A percentile compares a stretch with the other conserved stretches of the same genome.
These are phyloP conservation scores for Micromonas commoda DNA, from an alignment of 139 green algal species.

Conservation along the genomic window DNA sequence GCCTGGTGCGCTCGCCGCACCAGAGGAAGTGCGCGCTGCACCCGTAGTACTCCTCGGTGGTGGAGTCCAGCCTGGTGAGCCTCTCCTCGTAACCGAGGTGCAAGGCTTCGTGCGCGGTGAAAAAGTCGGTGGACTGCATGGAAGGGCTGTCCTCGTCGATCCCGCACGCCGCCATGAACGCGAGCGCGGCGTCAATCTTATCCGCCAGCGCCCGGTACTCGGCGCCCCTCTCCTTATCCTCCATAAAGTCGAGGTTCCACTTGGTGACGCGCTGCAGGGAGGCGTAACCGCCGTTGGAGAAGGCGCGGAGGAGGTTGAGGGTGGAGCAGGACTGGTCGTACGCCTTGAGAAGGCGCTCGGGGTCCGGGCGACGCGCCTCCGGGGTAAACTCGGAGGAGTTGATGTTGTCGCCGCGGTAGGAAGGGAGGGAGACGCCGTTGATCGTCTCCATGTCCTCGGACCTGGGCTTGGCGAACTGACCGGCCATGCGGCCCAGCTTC, in stretches of 20 bases:
- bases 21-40: slow-evolving; percentile 96
- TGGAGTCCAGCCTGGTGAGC: slow-evolving; percentile 84
- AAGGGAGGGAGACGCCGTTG: slow-evolving; percentile 67
- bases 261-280: slow-evolving; percentile 76
- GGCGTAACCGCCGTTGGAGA: slow-evolving; percentile 91
- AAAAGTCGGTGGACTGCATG: slow-evolving; percentile 96
- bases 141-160: slow-evolving; percentile 59
- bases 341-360: slow-evolving; percentile 63
- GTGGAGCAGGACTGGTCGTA: slow-evolving; percentile 97
- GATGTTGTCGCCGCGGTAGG: slow-evolving; percentile 97
- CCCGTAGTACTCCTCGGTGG: slow-evolving; percentile 69
- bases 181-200: slow-evolving; percentile 83
- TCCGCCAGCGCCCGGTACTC: slow-evolving; percentile 82
- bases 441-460: slow-evolving; percentile 67
- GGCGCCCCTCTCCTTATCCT: slow-evolving; percentile 68
- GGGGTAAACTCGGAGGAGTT: slow-evolving; percentile 81
- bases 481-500: slow-evolving; percentile 96
- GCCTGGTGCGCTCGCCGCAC: slow-evolving; percentile 93
- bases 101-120: slow-evolving; percentile 84
- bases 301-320: slow-evolving; percentile 95
- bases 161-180: slow-evolving; percentile 92
- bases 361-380: slow-evolving; percentile 81
- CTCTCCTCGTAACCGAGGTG: slow-evolving; percentile 95
- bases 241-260: slow-evolving; percentile 99
- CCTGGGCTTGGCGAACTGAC: slow-evolving; percentile 98